Conservation (phyloP, 495 filamentous ascomycete genomes). For the Aspergillus homomorphus region DNA sequence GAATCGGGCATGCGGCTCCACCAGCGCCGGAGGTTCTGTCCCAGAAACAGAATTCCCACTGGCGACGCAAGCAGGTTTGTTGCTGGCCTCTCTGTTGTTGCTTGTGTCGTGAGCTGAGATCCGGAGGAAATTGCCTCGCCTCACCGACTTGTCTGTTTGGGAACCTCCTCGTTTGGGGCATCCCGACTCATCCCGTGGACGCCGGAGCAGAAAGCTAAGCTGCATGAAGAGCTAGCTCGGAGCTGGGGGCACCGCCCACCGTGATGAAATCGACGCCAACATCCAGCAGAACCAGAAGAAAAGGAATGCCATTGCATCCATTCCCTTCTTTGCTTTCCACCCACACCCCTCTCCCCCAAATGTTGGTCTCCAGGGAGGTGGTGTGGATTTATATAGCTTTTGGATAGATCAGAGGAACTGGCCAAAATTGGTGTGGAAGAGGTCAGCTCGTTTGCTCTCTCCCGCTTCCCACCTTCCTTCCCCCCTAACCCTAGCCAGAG, state of each 20-base stretch:
- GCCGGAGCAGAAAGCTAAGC: background rate
- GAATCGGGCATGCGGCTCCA: constrained; percentile 31
- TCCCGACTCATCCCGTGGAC: constrained; percentile 4
- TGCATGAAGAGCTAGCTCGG: background rate
- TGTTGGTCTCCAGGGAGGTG: constrained; percentile 11
- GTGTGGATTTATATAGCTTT: constrained; percentile 15
- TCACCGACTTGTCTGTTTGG: constrained; percentile 15
- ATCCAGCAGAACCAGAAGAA: constrained; percentile 1
- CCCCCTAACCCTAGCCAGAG: background rate
- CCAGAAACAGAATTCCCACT: constrained; percentile 4
- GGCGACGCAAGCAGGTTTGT: constrained; percentile 5
- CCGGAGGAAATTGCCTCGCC: background rate
- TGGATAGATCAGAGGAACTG: constrained; percentile 16
- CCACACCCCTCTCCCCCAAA: background rate
- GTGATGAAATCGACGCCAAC: constrained; percentile 4
- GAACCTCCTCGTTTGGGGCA: constrained; percentile 9
- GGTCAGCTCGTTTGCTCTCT: background rate
- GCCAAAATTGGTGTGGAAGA: constrained; percentile 4
- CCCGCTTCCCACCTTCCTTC: background rate
- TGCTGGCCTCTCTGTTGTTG: background rate
- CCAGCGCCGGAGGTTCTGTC: constrained; percentile 16
- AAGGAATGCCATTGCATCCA: background rate
- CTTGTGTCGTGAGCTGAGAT: background rate
- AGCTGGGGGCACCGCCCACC: background rate
- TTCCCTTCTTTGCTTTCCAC: background rate